Evolutionary conservation across 495 filamentous ascomycete species (phyloP).

Genomic region (Penicillium waksmanii): DNA sequence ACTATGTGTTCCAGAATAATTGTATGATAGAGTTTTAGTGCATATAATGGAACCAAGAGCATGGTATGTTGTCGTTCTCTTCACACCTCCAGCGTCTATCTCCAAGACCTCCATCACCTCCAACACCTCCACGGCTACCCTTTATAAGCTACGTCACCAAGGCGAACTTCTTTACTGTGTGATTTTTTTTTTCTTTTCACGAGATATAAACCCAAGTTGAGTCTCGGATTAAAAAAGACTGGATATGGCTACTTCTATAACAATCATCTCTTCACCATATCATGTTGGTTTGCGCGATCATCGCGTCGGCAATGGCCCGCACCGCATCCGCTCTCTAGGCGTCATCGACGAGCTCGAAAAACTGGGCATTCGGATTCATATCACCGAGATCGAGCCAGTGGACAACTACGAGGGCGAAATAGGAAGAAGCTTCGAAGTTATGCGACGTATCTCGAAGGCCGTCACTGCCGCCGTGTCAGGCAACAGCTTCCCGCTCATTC

Average conservation of each 20-base stretch:
- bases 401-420: conserved; percentile 34
- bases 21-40: no score
- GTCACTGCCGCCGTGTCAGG: conserved; percentile 19
- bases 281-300: conserved; percentile 32
- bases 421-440: conserved; percentile 30
- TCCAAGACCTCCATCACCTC: no score
- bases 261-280: conserved; percentile 35
- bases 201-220: no score
- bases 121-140: no score
- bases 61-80: no score
- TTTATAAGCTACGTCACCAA: no score
- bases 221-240: no score
- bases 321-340: conserved; percentile 18
- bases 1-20: no score
- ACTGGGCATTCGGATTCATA: conserved; percentile 13
- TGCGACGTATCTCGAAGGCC: conserved; percentile 25
- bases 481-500: conserved; percentile 25
- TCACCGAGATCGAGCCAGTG: conserved; percentile 21
- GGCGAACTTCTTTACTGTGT: no score
- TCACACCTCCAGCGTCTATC: no score
- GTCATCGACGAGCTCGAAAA: conserved; percentile 9
- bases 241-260: conserved; percentile 3
- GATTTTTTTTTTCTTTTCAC: no score
- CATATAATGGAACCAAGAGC: no score
- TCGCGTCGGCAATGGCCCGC: conserved; percentile 32